Conservation (phyloP, 2,329 filamentous ascomycete species). For the Chaetoscypha palmicola region DNA sequence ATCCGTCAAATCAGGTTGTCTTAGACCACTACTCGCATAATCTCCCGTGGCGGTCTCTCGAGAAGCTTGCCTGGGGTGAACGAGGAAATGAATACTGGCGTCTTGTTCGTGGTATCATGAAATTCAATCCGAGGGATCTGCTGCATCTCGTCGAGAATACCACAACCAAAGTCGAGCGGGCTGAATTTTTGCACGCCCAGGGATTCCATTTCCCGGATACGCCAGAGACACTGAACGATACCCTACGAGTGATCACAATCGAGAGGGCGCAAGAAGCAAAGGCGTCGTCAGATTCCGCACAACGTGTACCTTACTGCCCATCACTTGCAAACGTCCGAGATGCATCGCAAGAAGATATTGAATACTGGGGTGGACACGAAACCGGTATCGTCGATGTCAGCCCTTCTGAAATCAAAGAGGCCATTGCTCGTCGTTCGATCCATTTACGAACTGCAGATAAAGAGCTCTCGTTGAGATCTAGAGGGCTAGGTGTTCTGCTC, state of each 20-base stretch:
- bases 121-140: conserved; percentile 24
- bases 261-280: conserved; percentile 12
- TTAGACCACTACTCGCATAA: conserved; percentile 23
- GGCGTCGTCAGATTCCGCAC: background rate
- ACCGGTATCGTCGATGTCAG: conserved; percentile 8
- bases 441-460: background rate
- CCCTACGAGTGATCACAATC: conserved; percentile 10
- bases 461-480: background rate
- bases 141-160: conserved; percentile 27
- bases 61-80: conserved; percentile 28
- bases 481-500: background rate
- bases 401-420: conserved; percentile 1
- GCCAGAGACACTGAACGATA: conserved; percentile 26
- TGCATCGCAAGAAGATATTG: conserved; percentile 7
- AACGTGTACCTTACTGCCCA: conserved; percentile 3
- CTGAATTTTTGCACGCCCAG: conserved; percentile 21
- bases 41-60: conserved; percentile 19
- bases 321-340: conserved; percentile 4
- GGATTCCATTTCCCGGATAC: conserved; percentile 22
- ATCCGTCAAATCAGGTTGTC: conserved; percentile 26
- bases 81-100: conserved; percentile 21
- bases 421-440: background rate
- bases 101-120: conserved; percentile 24
- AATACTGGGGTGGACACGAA: conserved; percentile 9
- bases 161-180: conserved; percentile 23